Evolutionary conservation across 2,329 filamentous ascomycete genomes (phyloP).

Genomic region (Hyphodiscus sp.): DNA sequence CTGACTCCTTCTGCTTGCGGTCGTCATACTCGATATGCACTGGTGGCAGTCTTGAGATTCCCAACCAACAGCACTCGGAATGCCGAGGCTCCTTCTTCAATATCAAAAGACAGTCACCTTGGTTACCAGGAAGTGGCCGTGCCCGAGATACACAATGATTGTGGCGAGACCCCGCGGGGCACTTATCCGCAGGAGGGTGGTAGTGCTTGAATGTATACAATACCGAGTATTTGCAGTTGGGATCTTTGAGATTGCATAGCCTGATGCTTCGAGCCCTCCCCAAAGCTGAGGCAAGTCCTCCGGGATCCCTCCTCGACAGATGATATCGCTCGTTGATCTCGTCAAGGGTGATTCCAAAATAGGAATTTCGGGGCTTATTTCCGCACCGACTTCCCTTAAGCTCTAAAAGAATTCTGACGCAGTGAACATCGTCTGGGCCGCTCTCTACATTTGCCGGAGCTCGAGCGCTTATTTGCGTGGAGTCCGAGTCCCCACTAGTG

Average conservation of each 20-base stretch:
- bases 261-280: background rate
- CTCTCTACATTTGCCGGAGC: too few relatives aligned
- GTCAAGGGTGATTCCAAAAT: background rate
- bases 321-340: background rate
- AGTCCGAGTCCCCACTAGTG: background rate
- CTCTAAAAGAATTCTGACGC: background rate
- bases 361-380: background rate
- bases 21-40: too few relatives aligned
- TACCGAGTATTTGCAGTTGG: background rate
- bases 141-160: slow-evolving; percentile 5
- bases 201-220: background rate
- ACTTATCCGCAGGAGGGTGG: background rate
- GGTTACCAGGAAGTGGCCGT: background rate
- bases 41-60: too few relatives aligned
- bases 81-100: background rate
- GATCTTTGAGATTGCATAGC: background rate
- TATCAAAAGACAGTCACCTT: background rate
- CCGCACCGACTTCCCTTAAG: background rate
- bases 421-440: background rate
- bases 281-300: background rate
- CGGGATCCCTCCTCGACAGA: background rate
- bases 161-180: background rate
- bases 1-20: too few relatives aligned
- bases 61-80: too few relatives aligned
- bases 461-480: background rate